phyloP scores from a whole-genome alignment of 2,329 filamentous ascomycete species.

The Rhynchosporium secalis region DNA sequence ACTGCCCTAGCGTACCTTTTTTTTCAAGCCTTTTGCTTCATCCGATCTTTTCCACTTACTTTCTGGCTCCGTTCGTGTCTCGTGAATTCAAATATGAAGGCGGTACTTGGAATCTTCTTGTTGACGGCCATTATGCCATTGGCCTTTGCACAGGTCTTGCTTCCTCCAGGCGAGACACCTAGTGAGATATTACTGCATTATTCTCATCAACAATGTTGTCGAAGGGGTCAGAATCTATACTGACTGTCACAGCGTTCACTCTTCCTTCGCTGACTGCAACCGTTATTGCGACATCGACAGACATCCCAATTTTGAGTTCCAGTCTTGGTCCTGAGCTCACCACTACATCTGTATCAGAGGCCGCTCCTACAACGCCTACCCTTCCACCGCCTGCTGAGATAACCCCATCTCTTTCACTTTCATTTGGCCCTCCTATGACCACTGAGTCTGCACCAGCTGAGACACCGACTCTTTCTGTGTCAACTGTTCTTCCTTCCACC shows the following conservation, averaged over 20 bases:
- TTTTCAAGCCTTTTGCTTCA: background rate
- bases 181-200: background rate
- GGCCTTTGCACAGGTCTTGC: background rate
- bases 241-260: background rate
- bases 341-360: background rate
- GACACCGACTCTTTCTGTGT: background rate
- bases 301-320: background rate
- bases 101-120: background rate
- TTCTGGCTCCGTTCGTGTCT: background rate
- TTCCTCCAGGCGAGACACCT: conserved; percentile 3
- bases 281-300: background rate
- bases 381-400: too few species aligned
- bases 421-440: too few species aligned
- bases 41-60: conserved; percentile 2
- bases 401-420: too few species aligned
- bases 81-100: background rate
- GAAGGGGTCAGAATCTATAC: background rate
- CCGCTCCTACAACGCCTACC: background rate
- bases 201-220: background rate
- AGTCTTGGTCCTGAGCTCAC: background rate
- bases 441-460: background rate
- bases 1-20: background rate
- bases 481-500: background rate
- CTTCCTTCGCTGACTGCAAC: background rate
- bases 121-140: background rate